Evolutionary conservation across 2,329 filamentous ascomycete species (phyloP).

Genomic region (Apiospora marii): DNA sequence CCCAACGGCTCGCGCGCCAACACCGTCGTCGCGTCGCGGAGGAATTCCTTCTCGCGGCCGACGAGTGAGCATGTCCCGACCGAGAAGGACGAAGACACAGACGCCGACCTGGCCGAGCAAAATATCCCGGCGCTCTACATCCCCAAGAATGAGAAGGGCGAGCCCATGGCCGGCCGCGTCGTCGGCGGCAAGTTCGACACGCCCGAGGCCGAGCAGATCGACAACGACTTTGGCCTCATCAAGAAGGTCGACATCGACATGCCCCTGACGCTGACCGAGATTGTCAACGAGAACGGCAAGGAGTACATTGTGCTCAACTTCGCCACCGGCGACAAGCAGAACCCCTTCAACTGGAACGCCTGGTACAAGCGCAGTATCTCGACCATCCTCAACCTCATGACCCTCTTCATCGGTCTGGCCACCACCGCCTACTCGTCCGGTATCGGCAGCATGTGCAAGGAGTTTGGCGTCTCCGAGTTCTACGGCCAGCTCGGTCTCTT

Average conservation of each 20-base stretch:
- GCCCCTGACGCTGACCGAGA: slow-evolving; percentile 54
- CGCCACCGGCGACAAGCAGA: slow-evolving; percentile 53
- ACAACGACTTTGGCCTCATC: slow-evolving; percentile 45
- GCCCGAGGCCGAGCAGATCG: slow-evolving; percentile 42
- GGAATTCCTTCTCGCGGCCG: slow-evolving; percentile 8
- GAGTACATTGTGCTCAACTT: slow-evolving; percentile 56
- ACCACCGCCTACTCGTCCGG: slow-evolving; percentile 61
- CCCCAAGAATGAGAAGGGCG: slow-evolving; percentile 30
- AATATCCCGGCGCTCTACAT: slow-evolving; percentile 21
- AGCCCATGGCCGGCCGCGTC: slow-evolving; percentile 42
- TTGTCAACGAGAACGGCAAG: slow-evolving; percentile 50
- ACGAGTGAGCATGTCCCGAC: neutral
- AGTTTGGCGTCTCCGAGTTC: slow-evolving; percentile 50
- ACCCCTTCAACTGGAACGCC: slow-evolving; percentile 59
- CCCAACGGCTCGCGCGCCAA: slow-evolving; percentile 15
- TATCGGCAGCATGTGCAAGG: slow-evolving; percentile 53
- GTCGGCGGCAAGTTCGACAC: slow-evolving; percentile 48
- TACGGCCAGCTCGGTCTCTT: slow-evolving; percentile 58
- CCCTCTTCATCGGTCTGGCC: slow-evolving; percentile 61
- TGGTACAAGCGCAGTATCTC: slow-evolving; percentile 55
- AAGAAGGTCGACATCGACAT: slow-evolving; percentile 56
- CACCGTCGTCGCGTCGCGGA: slow-evolving; percentile 16
- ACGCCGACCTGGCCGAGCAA: neutral
- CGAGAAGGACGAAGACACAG: slow-evolving; percentile 19
- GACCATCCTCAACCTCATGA: slow-evolving; percentile 58